phyloP scores from a whole-genome alignment of 1,284 basidiomycete species.

The Ustilago hordei region DNA sequence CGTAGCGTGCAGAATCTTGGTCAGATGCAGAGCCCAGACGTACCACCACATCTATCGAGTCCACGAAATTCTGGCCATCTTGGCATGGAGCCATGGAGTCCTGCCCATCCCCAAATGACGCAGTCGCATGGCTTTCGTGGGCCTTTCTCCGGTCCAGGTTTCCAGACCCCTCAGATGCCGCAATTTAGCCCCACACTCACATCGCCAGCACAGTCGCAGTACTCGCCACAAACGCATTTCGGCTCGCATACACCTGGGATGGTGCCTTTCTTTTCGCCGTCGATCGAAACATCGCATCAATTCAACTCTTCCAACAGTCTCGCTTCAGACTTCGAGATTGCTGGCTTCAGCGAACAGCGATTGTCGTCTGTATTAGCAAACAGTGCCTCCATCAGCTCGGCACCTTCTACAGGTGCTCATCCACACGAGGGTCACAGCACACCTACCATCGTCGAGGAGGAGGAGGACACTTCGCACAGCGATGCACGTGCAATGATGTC shows the following conservation, averaged over 20 bases:
- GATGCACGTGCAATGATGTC: slow-evolving; percentile 15
- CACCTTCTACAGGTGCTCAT: slow-evolving; percentile 15
- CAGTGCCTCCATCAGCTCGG: slow-evolving; percentile 48
- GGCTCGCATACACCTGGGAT: slow-evolving; percentile 28
- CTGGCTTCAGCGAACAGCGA: slow-evolving; percentile 54
- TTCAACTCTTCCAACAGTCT: slow-evolving; percentile 26
- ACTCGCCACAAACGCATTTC: slow-evolving; percentile 49
- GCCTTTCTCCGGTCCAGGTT: slow-evolving; percentile 37
- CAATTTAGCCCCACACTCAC: slow-evolving; percentile 47
- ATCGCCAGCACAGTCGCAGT: slow-evolving; percentile 50
- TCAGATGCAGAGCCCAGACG: slow-evolving; percentile 33
- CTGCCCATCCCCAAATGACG: slow-evolving; percentile 31
- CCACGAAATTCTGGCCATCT: slow-evolving; percentile 23
- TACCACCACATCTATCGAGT: slow-evolving; percentile 32
- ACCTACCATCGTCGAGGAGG: slow-evolving; percentile 64
- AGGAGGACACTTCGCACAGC: slow-evolving; percentile 37
- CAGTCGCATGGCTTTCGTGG: slow-evolving; percentile 32
- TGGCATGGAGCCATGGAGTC: slow-evolving; percentile 44
- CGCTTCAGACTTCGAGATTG: slow-evolving; percentile 41
- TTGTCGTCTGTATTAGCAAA: slow-evolving; percentile 57
- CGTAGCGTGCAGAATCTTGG: slow-evolving; percentile 43
- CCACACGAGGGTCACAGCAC: slow-evolving; percentile 55
- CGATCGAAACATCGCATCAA: slow-evolving; percentile 32
- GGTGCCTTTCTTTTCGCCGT: slow-evolving; percentile 47
- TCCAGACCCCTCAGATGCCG: slow-evolving; percentile 47